Evolutionary conservation across 371 early-diverging fungal genomes (phyloP).

Genomic region (Actinomortierella ambigua): DNA sequence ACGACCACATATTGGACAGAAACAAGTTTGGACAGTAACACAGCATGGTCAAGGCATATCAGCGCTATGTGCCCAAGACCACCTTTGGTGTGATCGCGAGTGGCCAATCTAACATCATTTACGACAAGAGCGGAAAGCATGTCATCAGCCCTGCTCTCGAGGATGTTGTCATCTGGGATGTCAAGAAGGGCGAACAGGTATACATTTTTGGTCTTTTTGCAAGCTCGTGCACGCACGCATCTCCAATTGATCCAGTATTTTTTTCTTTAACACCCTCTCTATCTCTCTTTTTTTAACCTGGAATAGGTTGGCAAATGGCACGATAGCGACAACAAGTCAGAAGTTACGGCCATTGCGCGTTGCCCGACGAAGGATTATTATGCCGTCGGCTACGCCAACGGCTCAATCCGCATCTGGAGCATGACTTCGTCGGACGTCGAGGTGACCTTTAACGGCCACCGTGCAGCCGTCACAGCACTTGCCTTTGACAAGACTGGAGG

Average conservation of each 20-base stretch:
- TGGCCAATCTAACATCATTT: slow-evolving; percentile 69
- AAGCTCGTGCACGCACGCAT: not conserved
- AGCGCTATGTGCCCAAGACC: slow-evolving; percentile 80
- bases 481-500: slow-evolving; percentile 80
- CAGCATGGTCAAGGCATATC: slow-evolving; percentile 75
- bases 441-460: slow-evolving; percentile 92
- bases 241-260: not conserved
- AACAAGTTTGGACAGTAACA: too few species aligned
- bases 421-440: slow-evolving; percentile 50
- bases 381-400: slow-evolving; percentile 91
- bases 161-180: slow-evolving; percentile 84
- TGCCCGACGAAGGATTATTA: slow-evolving; percentile 68
- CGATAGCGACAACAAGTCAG: slow-evolving; percentile 78
- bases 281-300: not conserved
- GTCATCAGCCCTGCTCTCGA: slow-evolving; percentile 86
- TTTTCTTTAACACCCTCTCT: not conserved
- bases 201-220: not conserved
- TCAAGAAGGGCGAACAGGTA: slow-evolving; percentile 82
- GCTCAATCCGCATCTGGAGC: slow-evolving; percentile 83
- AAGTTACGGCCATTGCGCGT: slow-evolving; percentile 77
- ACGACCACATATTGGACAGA: too few species aligned
- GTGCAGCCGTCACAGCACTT: slow-evolving; percentile 83
- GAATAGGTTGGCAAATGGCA: slow-evolving; percentile 69
- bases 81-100: slow-evolving; percentile 88
- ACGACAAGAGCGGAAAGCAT: slow-evolving; percentile 70